Conservation (phyloP, 305 asterid species). For the Solanum hybrid region DNA sequence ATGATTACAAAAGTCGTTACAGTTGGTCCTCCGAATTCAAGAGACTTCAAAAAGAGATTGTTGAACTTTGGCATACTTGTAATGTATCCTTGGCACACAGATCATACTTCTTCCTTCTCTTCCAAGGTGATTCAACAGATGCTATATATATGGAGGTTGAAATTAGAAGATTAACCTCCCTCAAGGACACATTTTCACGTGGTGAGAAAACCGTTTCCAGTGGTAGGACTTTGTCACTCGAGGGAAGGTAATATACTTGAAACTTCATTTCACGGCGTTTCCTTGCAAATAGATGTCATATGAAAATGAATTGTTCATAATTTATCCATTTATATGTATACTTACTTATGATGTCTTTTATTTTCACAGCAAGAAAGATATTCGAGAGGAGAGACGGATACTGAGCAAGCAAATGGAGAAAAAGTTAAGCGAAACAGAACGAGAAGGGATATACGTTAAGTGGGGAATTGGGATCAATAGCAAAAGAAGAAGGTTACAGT, state of each 20-base stretch:
- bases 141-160: slow-evolving; percentile 70
- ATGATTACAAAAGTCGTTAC: slow-evolving; percentile 6
- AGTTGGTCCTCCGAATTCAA: slow-evolving; percentile 47
- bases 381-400: slow-evolving; percentile 64
- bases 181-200: slow-evolving; percentile 38
- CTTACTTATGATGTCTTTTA: background rate
- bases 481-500: slow-evolving; percentile 61
- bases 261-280: slow-evolving; percentile 24
- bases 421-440: slow-evolving; percentile 53
- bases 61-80: slow-evolving; percentile 55
- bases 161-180: slow-evolving; percentile 44
- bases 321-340: background rate
- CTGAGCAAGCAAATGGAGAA: slow-evolving; percentile 61
- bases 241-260: slow-evolving; percentile 29
- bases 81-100: slow-evolving; percentile 58
- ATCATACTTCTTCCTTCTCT: slow-evolving; percentile 59
- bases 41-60: slow-evolving; percentile 41
- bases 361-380: slow-evolving; percentile 59
- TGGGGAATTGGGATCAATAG: slow-evolving; percentile 72
- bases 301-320: background rate
- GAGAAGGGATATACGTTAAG: slow-evolving; percentile 42
- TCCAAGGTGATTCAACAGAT: slow-evolving; percentile 51
- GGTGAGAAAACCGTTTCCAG: slow-evolving; percentile 33
- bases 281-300: background rate
- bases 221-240: slow-evolving; percentile 5